Percentiles rank a stretch among this genome's conserved stretches.
These are phyloP conservation scores for Adansonia digitata DNA, from an alignment of 345 rosid species.

Conservation along the genomic window DNA sequence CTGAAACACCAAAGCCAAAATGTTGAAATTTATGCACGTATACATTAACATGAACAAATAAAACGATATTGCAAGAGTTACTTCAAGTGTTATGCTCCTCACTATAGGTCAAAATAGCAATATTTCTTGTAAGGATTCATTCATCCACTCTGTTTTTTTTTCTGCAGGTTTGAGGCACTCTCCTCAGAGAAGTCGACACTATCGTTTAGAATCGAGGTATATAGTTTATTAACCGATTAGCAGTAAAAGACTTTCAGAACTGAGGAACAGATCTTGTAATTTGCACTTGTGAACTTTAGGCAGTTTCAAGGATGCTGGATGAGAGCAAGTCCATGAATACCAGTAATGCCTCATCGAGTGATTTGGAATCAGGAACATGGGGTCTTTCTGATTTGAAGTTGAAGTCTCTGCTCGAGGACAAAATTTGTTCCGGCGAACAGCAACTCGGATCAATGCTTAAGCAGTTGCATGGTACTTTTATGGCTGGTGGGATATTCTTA, in stretches of 20 bases:
- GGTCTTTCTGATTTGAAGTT: slow-evolving; percentile 43
- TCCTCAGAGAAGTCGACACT: slow-evolving; percentile 92
- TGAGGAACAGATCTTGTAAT: not conserved
- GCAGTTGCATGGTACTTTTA: slow-evolving; percentile 69
- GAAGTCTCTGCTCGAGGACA: slow-evolving; percentile 53
- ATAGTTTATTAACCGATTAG: not conserved
- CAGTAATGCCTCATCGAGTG: slow-evolving; percentile 35
- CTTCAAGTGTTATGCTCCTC: not conserved
- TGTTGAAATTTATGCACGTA: not conserved
- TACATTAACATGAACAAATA: not conserved
- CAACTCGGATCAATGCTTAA: slow-evolving; percentile 61
- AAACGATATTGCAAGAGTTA: not conserved
- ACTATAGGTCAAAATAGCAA: not conserved
- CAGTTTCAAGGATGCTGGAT: slow-evolving; percentile 69
- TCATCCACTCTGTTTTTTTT: slow-evolving; percentile 9
- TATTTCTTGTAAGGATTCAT: not conserved
- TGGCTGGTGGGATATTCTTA: slow-evolving; percentile 66
- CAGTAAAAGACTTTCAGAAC: not conserved
- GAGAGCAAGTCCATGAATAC: slow-evolving; percentile 44
- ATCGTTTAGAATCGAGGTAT: slow-evolving; percentile 81
- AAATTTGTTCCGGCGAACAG: slow-evolving; percentile 58
- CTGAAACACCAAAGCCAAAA: not conserved
- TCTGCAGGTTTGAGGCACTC: slow-evolving; percentile 75
- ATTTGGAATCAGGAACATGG: slow-evolving; percentile 69
- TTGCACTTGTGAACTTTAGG: slow-evolving; percentile 31